These are phyloP conservation scores for Talaromyces sp. DNA, from an alignment of 2,329 filamentous ascomycete genomes.

Conservation along the genomic window DNA sequence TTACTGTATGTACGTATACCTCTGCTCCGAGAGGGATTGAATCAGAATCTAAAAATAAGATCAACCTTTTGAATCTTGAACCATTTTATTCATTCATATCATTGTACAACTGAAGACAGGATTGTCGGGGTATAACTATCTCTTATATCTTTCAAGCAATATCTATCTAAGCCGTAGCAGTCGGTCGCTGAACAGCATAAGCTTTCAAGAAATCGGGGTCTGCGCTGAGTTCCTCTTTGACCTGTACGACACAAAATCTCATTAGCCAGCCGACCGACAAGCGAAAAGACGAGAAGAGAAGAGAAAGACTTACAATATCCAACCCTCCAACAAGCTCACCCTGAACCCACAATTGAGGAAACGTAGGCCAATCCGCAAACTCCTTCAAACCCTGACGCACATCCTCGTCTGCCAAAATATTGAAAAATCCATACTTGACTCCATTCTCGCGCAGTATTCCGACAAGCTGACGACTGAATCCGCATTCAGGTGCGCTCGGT, in stretches of 20 bases:
- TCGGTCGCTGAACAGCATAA: constrained; percentile 55
- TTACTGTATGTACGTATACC: no score
- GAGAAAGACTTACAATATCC: constrained; percentile 76
- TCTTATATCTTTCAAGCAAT: not conserved
- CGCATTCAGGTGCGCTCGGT: constrained; percentile 80
- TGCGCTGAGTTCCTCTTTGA: constrained; percentile 88
- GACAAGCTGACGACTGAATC: constrained; percentile 89
- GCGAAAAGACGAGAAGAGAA: constrained; percentile 32
- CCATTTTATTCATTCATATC: not conserved
- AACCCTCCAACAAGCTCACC: constrained; percentile 90
- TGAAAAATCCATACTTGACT: constrained; percentile 98
- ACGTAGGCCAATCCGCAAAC: constrained; percentile 98
- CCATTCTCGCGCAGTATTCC: constrained; percentile 81
- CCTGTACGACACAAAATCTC: constrained; percentile 52
- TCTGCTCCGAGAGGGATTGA: not conserved
- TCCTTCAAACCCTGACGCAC: constrained; percentile 95
- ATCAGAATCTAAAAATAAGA: not conserved
- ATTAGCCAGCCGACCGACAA: constrained; percentile 7
- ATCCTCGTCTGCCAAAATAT: constrained; percentile 95
- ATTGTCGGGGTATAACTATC: constrained; percentile 14
- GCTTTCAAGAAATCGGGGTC: constrained; percentile 78
- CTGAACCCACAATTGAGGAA: constrained; percentile 87
- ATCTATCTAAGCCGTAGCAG: constrained; percentile 20
- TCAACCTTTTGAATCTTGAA: no score
- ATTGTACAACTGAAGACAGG: constrained; percentile 8